Base-by-base conservation (phyloP, 805 yeast species). In the Gaillardinia entomophila region DNA sequence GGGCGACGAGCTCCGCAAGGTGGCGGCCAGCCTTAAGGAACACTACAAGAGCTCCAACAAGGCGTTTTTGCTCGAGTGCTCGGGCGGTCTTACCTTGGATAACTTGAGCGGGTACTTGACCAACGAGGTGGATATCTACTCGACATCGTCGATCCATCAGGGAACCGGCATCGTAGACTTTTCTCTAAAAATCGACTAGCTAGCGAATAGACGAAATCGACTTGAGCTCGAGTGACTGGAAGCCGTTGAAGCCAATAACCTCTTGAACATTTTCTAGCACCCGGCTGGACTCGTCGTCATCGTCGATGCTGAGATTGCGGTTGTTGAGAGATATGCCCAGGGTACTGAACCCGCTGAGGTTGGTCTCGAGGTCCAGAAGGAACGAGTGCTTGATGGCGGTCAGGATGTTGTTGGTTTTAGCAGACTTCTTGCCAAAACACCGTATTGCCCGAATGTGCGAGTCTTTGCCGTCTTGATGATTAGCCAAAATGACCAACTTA, bases 391-490 rank as follows among this genome's bases (percentile, higher is more conserved):
- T 19, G 6, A 19, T 19, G 8, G 10, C 22, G 8, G 22, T 6
- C 22, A 10, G 10, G 6, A 19, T 19, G 10, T 19, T 19, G 22
- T 19, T 19, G 20, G 38, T 27, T 15, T 20, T 16, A 6, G 41
- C 28, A 3, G 56, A 32, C 36, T 62, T 64, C 34, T 59, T 64
- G 3, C 71, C 71, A 40, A 55, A 77, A 63, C 46, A 85, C 54
- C 65, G 75, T 12, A 89, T 66, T 0, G 88, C 82, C 29, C 98
- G 60, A 8, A 92, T 64, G 53, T 88, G 97, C 1, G 96, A 81
- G 54, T 92, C 99, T 50, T 90, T 92, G 28, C 99, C 99, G 50
- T 86, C 88, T 51, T 89, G 97, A 47, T 87, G 96, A 47, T 94
- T 92, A 1, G 84, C 73, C 6, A 74, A 51, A 4, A 87, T 67